Evolutionary conservation across 345 rosid species (phyloP).

Genomic region (Corchorus capsularis): DNA sequence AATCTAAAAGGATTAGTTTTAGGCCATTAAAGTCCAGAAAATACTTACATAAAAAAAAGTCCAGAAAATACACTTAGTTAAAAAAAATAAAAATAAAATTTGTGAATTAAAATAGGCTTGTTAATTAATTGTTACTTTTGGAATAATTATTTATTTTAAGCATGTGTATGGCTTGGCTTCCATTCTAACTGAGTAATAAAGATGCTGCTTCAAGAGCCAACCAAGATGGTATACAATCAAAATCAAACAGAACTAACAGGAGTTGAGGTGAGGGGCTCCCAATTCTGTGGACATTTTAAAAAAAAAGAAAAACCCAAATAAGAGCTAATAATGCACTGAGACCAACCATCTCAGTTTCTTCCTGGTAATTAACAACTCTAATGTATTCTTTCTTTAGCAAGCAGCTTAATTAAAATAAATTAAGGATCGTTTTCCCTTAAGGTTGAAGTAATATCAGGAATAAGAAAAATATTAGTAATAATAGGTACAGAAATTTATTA

Average conservation of each 20-base stretch:
- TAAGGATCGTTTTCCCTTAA: constrained; percentile 17
- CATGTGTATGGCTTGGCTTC: background rate
- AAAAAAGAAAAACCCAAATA: background rate
- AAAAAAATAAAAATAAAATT: too few relatives aligned
- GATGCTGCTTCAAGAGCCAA: too few relatives aligned
- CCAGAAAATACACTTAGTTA: too few relatives aligned
- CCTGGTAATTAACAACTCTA: background rate
- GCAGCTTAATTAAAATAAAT: background rate
- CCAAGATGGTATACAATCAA: background rate
- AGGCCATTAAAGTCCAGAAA: too few relatives aligned
- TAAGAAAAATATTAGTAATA: background rate
- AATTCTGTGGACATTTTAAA: background rate
- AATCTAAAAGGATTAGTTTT: too few relatives aligned
- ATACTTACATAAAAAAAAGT: too few relatives aligned
- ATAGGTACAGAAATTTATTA: too few relatives aligned
- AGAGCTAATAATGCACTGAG: background rate
- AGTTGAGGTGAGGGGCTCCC: background rate
- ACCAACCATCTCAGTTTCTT: background rate
- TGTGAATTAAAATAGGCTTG: too few relatives aligned
- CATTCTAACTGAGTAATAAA: background rate
- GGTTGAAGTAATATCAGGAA: background rate
- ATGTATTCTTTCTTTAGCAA: too few relatives aligned
- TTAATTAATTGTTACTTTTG: too few relatives aligned
- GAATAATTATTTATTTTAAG: too few relatives aligned
- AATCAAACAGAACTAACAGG: background rate